Conservation (phyloP, 305 asterid genomes). For the Salvia sclarea region DNA sequence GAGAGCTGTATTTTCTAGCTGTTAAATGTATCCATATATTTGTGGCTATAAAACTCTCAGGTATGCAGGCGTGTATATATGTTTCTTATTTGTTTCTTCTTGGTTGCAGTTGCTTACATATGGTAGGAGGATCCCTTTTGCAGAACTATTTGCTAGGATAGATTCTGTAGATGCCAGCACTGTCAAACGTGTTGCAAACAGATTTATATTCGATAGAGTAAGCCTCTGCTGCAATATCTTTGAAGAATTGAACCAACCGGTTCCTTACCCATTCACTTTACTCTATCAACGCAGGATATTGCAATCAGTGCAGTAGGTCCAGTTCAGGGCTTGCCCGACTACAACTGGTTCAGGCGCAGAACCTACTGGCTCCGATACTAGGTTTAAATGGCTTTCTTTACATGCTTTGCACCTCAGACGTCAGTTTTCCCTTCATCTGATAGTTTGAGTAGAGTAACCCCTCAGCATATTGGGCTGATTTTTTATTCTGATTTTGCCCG, state of each 20-base stretch:
- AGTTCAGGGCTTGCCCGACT: constrained; percentile 80
- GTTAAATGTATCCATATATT: no score
- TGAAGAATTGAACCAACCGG: background rate
- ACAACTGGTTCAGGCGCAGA: constrained; percentile 98
- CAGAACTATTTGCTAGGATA: constrained; percentile 89
- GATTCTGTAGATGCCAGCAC: constrained; percentile 82
- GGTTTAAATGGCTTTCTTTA: constrained; percentile 4
- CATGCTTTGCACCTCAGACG: background rate
- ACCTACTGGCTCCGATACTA: constrained; percentile 93
- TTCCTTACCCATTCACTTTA: background rate
- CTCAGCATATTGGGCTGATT: background rate
- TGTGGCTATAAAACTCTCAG: no score
- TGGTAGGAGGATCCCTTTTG: constrained; percentile 88
- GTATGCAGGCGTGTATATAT: no score
- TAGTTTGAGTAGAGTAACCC: background rate
- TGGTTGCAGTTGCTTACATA: constrained; percentile 81
- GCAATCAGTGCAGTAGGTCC: constrained; percentile 82
- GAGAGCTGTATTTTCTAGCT: no score
- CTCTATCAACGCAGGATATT: constrained; percentile 56
- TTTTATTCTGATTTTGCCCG: constrained; percentile 6
- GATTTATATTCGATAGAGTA: constrained; percentile 80
- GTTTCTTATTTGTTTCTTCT: background rate
- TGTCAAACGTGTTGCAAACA: constrained; percentile 80
- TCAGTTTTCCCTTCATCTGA: background rate
- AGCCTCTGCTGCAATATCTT: background rate